A percentile compares a stretch with the other conserved stretches of the same genome.
These are phyloP conservation scores for Circinella minor DNA, from an alignment of 371 early-diverging fungal species.

Conservation along the genomic window DNA sequence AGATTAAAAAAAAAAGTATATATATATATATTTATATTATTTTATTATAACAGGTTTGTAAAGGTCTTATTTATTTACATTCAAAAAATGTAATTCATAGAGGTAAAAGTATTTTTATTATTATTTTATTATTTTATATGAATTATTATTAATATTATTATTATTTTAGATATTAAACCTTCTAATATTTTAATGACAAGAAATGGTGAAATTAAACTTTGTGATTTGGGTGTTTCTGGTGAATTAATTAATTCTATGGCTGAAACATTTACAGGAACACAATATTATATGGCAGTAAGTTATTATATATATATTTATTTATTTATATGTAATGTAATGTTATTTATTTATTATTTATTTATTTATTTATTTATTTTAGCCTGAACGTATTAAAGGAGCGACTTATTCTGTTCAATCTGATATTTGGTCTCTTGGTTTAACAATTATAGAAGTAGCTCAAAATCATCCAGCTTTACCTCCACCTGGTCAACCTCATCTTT, in stretches of 20 bases:
- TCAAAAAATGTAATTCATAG: constrained; percentile 87
- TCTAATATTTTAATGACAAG: constrained; percentile 87
- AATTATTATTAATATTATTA: too few relatives aligned
- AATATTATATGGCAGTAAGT: constrained; percentile 93
- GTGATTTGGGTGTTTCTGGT: constrained; percentile 95
- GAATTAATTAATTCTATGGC: constrained; percentile 90
- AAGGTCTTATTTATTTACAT: constrained; percentile 79
- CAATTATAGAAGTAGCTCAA: constrained; percentile 92
- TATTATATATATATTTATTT: neutral
- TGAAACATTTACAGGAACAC: constrained; percentile 94
- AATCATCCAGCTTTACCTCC: constrained; percentile 89
- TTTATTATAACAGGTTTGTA: constrained; percentile 18
- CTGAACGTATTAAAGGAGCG: constrained; percentile 95
- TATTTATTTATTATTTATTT: neutral
- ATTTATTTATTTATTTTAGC: constrained; percentile 50
- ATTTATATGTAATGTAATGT: too few relatives aligned
- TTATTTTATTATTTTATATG: too few relatives aligned
- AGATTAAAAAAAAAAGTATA: neutral
- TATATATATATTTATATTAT: too few relatives aligned
- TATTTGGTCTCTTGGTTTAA: constrained; percentile 94
- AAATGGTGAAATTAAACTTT: constrained; percentile 89
- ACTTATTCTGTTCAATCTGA: constrained; percentile 92
- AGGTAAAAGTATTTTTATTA: constrained; percentile 37
- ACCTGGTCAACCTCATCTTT: constrained; percentile 64
- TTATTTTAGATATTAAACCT: constrained; percentile 80